Evolutionary conservation across 495 filamentous ascomycete species (phyloP).

Genomic region (Annulohypoxylon nitens): DNA sequence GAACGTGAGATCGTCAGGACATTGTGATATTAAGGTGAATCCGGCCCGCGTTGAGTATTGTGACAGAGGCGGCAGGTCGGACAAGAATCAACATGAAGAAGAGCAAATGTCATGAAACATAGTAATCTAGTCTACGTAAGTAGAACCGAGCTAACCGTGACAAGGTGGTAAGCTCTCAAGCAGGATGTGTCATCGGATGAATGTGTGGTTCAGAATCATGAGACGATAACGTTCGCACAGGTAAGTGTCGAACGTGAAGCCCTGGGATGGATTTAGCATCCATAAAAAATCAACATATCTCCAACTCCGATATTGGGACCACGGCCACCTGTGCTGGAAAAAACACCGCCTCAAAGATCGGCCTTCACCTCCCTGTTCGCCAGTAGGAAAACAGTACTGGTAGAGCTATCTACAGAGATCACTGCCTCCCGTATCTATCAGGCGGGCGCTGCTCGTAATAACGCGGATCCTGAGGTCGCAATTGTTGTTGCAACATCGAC

Average conservation of each 20-base stretch:
- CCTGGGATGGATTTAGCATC: neutral
- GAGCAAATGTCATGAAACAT: slow-evolving; percentile 2
- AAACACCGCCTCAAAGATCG: neutral
- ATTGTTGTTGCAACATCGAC: slow-evolving; percentile 51
- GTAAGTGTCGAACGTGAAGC: neutral
- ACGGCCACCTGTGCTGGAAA: neutral
- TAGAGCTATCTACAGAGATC: neutral
- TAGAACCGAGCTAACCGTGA: neutral
- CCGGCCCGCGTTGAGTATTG: slow-evolving; percentile 10
- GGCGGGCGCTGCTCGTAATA: slow-evolving; percentile 45
- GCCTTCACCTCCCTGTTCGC: neutral
- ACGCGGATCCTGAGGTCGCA: slow-evolving; percentile 53
- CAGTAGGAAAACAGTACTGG: neutral
- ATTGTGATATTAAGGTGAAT: neutral
- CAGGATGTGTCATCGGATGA: neutral
- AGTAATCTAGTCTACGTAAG: slow-evolving; percentile 7
- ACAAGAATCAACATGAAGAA: neutral
- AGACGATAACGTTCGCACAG: neutral
- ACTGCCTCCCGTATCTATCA: slow-evolving; percentile 50
- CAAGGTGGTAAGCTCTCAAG: neutral
- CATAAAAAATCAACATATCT: neutral
- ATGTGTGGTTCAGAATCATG: neutral
- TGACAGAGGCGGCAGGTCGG: neutral
- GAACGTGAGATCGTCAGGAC: slow-evolving; percentile 17
- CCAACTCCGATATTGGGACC: neutral